phyloP scores from a whole-genome alignment of 805 yeast species.

The Metschnikowia picachoensis region DNA sequence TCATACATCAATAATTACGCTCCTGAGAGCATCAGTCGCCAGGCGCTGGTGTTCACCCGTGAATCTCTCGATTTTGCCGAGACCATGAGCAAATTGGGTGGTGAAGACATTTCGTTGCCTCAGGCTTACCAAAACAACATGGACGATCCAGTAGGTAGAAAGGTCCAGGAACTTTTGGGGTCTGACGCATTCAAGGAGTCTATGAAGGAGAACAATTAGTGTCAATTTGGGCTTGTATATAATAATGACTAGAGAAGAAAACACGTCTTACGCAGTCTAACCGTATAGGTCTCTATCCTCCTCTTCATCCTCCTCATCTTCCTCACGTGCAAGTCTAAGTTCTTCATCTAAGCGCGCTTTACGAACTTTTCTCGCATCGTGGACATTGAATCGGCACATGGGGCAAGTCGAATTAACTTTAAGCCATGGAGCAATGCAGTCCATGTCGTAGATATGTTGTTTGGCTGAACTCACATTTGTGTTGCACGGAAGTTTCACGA shows the following conservation, averaged over 20 bases:
- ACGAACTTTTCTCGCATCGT: slow-evolving; percentile 32
- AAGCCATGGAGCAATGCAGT: slow-evolving; percentile 90
- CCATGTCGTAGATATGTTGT: slow-evolving; percentile 78
- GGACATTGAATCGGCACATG: slow-evolving; percentile 72
- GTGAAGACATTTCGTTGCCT: slow-evolving; percentile 30
- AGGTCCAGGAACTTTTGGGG: slow-evolving; percentile 66
- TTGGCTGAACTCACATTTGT: slow-evolving; percentile 25
- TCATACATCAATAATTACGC: slow-evolving; percentile 75
- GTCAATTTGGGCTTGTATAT: slow-evolving; percentile 7
- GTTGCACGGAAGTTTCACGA: slow-evolving; percentile 71
- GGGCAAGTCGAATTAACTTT: slow-evolving; percentile 76
- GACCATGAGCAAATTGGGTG: slow-evolving; percentile 32
- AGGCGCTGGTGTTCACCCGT: slow-evolving; percentile 55
- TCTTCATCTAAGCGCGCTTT: slow-evolving; percentile 33
- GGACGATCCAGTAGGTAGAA: slow-evolving; percentile 51
- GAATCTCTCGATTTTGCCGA: slow-evolving; percentile 33
- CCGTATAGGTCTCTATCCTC: slow-evolving; percentile 73
- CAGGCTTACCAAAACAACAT: slow-evolving; percentile 27
- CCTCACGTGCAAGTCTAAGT: slow-evolving; percentile 36
- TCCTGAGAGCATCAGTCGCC: slow-evolving; percentile 78
- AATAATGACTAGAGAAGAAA: slow-evolving; percentile 1
- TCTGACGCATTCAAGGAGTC: slow-evolving; percentile 68
- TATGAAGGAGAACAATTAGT: slow-evolving; percentile 24
- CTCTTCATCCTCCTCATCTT: slow-evolving; percentile 45
- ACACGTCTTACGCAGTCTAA: slow-evolving; percentile 19